phyloP scores from a whole-genome alignment of 1,284 basidiomycete genomes.

The Xerocomus amazonicus region DNA sequence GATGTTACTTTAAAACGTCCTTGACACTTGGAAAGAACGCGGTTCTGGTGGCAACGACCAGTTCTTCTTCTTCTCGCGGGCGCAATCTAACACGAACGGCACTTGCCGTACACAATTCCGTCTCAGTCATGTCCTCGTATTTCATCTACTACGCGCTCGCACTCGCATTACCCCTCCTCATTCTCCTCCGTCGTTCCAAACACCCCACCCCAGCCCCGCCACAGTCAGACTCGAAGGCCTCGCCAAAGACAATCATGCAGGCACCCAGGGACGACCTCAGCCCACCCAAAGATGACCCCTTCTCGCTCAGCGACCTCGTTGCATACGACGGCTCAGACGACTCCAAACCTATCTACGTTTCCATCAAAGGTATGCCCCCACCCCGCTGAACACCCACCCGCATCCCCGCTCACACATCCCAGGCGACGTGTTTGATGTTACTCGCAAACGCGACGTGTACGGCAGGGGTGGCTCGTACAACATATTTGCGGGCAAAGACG shows the following conservation, averaged over 20 bases:
- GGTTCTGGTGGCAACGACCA: too few relatives aligned
- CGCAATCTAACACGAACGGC: slow-evolving; percentile 1
- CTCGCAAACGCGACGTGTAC: slow-evolving; percentile 77
- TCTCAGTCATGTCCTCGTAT: slow-evolving; percentile 18
- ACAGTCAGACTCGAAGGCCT: slow-evolving; percentile 34
- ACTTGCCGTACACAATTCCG: slow-evolving; percentile 10
- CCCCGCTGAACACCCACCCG: too few relatives aligned
- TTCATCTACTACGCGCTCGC: slow-evolving; percentile 21
- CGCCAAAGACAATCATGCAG: slow-evolving; percentile 66
- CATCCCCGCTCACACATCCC: slow-evolving; percentile 9
- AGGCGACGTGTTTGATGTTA: slow-evolving; percentile 81
- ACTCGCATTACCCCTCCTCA: slow-evolving; percentile 23
- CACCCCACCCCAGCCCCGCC: neutral
- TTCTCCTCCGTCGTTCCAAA: slow-evolving; percentile 15
- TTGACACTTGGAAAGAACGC: too few relatives aligned
- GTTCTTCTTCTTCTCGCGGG: too few relatives aligned
- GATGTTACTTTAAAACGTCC: slow-evolving; percentile 1
- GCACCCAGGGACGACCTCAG: slow-evolving; percentile 56
- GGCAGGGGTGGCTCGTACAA: slow-evolving; percentile 69
- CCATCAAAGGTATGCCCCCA: slow-evolving; percentile 69
- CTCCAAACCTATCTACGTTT: slow-evolving; percentile 76
- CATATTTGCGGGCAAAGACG: slow-evolving; percentile 89
- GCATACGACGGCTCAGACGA: slow-evolving; percentile 66
- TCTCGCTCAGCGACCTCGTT: slow-evolving; percentile 65
- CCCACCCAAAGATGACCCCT: slow-evolving; percentile 77